Base-by-base conservation (phyloP, 2,329 filamentous ascomycete genomes). In the Exophiala sideris region DNA sequence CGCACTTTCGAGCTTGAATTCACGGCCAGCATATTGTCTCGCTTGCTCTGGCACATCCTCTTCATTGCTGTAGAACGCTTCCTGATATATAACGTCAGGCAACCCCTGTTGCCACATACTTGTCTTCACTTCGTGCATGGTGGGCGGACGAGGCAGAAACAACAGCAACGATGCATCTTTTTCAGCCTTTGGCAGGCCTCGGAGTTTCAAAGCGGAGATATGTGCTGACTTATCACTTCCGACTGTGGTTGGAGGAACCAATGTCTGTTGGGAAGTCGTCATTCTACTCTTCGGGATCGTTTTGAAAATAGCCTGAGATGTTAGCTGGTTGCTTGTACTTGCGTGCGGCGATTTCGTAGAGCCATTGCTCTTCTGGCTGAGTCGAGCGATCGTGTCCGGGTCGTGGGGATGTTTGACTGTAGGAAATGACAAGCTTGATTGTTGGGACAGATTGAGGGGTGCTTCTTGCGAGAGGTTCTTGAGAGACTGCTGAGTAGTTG, bases 11-110 rank as follows among this genome's bases (percentile, higher is more conserved):
- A 96, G 73, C 54, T 83, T 86, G 67, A 95, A 96, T 63, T 95
- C 88, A 62, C 85, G 84, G 3, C 92, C 92, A 5, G 88, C 92
- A 71, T 96, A 97, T 70, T 96, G 90, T 49, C 89, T 80, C 32
- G 79, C 71, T 49, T 86, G 81, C 36, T 86, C 79, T 10, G 91
- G 91, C 0, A 96, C 87, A 70, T 97, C 94, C 47, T 78, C 79
- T 57, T 95, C 89, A 24, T 88, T 79, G 62, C 91, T 88, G 67
- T 96, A 97, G 65, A 86, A 91, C 0, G 91, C 86, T 66, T 91
- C 85, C 68, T 91, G 88, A 60, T 96, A 95, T 45, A 96, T 80
- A 11, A 88, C 79, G 54, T 85, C 77, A 0, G 88, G 87, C 7
- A 84, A 71, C 10, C 78, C 78, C 53, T 77, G 70, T n/a, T 76